Conservation (phyloP, 2,329 filamentous ascomycete species). For the Colletotrichum limetticola region DNA sequence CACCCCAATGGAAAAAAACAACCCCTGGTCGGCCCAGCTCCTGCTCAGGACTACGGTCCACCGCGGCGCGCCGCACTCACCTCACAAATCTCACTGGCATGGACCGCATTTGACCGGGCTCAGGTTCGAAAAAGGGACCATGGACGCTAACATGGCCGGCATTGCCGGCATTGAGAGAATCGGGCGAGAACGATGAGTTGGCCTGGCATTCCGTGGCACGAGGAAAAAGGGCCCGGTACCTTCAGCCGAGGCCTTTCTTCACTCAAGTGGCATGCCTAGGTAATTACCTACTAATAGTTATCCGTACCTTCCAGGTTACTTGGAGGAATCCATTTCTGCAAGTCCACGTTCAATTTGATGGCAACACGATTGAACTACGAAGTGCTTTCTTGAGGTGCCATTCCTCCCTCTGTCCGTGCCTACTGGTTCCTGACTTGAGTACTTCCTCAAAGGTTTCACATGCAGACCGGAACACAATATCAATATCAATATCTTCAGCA, state of each 20-base stretch:
- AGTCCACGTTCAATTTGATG: slow-evolving; percentile 15
- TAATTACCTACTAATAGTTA: not conserved
- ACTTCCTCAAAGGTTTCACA: not conserved
- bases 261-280: not conserved
- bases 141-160: slow-evolving; percentile 8
- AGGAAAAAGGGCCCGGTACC: slow-evolving; percentile 3
- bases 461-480: not conserved
- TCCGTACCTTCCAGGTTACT: not conserved
- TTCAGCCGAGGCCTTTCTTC: slow-evolving; percentile 17
- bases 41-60: no score
- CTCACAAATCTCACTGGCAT: not conserved
- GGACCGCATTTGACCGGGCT: not conserved
- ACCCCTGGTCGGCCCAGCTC: not conserved
- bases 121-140: not conserved
- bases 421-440: not conserved
- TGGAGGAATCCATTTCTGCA: slow-evolving; percentile 3
- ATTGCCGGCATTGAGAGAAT: slow-evolving; percentile 21
- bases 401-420: not conserved
- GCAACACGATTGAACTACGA: no score
- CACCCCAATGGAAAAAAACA: slow-evolving; percentile 3
- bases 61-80: no score
- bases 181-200: not conserved
- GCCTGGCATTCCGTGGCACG: slow-evolving; percentile 5
- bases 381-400: not conserved
- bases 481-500: not conserved